These are phyloP conservation scores for Glomus cerebriforme DNA, from an alignment of 192 early-diverging fungal species.

Conservation along the genomic window DNA sequence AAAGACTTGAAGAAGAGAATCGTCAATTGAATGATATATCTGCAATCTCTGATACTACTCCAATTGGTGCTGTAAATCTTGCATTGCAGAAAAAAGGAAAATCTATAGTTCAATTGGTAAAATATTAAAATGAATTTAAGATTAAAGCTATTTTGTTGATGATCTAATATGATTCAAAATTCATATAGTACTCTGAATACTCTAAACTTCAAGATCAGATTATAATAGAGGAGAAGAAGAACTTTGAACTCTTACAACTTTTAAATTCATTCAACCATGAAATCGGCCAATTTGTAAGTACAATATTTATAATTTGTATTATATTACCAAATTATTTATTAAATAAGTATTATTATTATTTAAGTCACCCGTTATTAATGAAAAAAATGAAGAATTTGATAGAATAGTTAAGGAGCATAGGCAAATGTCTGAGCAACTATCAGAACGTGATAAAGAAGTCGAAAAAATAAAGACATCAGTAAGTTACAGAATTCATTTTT, in stretches of 20 bases:
- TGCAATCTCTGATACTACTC: not conserved
- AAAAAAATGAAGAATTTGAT: not conserved
- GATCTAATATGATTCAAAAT: not conserved
- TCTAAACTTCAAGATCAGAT: constrained; percentile 10
- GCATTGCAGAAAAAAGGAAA: constrained; percentile 10
- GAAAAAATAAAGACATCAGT: not conserved
- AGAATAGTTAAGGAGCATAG: not conserved
- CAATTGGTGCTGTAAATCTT: not conserved
- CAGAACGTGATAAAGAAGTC: not conserved
- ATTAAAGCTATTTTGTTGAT: not conserved
- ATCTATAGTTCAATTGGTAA: constrained; percentile 18
- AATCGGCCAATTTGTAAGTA: constrained; percentile 4
- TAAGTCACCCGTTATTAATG: not conserved
- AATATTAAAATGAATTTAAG: not conserved
- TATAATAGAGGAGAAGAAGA: not conserved
- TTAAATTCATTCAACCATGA: not conserved
- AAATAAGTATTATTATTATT: not conserved
- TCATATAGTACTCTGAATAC: not conserved
- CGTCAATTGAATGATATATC: not conserved
- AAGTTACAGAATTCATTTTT: not conserved
- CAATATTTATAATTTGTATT: not conserved
- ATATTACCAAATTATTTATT: not conserved
- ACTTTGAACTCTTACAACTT: not conserved
- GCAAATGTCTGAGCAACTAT: not conserved
- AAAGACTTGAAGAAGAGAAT: constrained; percentile 1